A percentile compares a stretch with the other conserved stretches of the same genome.
These are phyloP conservation scores for Crucihimalaya himalaica DNA, from an alignment of 345 rosid species.

Conservation along the genomic window DNA sequence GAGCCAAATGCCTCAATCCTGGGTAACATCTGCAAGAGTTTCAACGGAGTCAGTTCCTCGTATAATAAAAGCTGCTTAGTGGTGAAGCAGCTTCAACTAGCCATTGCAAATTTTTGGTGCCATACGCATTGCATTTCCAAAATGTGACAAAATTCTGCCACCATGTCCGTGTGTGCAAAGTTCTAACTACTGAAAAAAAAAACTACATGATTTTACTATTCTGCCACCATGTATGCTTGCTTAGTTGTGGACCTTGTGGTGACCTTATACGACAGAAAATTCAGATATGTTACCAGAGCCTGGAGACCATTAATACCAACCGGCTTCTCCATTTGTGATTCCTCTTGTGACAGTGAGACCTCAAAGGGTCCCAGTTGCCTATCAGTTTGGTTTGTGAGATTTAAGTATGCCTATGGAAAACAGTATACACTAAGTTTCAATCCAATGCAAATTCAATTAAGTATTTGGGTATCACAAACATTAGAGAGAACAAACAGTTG, in stretches of 20 bases:
- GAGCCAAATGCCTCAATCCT: conserved; percentile 71
- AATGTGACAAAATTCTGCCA: not conserved
- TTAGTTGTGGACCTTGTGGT: not conserved
- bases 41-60: conserved; percentile 20
- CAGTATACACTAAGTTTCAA: conserved; percentile 31
- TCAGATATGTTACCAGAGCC: conserved; percentile 58
- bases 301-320: conserved; percentile 83
- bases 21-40: conserved; percentile 61
- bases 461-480: conserved; percentile 4
- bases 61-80: not conserved
- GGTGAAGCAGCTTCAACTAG: conserved; percentile 11
- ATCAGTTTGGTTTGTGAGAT: conserved; percentile 75
- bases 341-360: conserved; percentile 65
- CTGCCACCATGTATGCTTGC: not conserved
- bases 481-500: not conserved
- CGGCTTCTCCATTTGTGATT: conserved; percentile 57
- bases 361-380: conserved; percentile 81
- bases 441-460: conserved; percentile 18
- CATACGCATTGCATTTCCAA: conserved; percentile 7
- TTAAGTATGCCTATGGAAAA: conserved; percentile 63
- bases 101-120: not conserved
- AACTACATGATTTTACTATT: conserved; percentile 9
- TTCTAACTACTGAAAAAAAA: no score
- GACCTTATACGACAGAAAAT: conserved; percentile 11
- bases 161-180: conserved; percentile 4